Percentiles rank a stretch among this genome's conserved stretches.
These are phyloP conservation scores for Chaetomium tenue DNA, from an alignment of 495 filamentous ascomycete species.

Conservation along the genomic window DNA sequence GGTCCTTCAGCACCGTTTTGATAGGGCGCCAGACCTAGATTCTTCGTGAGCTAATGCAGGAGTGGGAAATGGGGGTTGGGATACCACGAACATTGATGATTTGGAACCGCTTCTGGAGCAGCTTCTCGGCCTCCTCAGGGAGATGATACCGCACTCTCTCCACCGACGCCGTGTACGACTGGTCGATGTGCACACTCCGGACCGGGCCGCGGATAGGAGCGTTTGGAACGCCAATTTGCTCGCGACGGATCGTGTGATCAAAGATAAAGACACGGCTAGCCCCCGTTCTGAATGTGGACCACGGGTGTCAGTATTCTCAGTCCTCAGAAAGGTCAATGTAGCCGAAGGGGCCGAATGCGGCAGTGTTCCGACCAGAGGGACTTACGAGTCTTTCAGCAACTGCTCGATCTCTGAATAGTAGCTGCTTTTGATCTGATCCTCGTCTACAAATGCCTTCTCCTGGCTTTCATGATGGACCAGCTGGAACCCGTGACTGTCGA, in stretches of 20 bases:
- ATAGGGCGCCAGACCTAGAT: constrained; percentile 66
- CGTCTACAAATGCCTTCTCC: constrained; percentile 64
- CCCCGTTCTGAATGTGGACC: constrained; percentile 50
- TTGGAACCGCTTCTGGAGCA: constrained; percentile 64
- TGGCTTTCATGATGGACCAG: constrained; percentile 40
- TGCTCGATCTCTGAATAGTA: constrained; percentile 70
- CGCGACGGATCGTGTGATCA: constrained; percentile 69
- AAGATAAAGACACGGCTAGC: constrained; percentile 67
- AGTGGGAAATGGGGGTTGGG: neutral
- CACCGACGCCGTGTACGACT: constrained; percentile 59
- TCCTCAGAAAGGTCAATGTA: constrained; percentile 32
- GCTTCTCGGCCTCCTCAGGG: constrained; percentile 58
- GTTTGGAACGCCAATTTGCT: neutral
- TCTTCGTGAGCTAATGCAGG: neutral
- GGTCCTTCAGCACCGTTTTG: constrained; percentile 60
- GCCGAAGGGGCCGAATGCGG: neutral
- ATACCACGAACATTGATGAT: constrained; percentile 61
- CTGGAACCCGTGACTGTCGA: constrained; percentile 48
- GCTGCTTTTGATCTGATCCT: constrained; percentile 62
- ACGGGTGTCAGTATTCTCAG: constrained; percentile 45
- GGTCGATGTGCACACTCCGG: constrained; percentile 69
- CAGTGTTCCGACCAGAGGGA: constrained; percentile 8
- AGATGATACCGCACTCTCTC: constrained; percentile 60
- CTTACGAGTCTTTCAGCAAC: constrained; percentile 62
- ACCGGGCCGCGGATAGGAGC: constrained; percentile 57